Evolutionary conservation across 2,329 filamentous ascomycete species (phyloP).

Genomic region (Monosporascus ibericus): DNA sequence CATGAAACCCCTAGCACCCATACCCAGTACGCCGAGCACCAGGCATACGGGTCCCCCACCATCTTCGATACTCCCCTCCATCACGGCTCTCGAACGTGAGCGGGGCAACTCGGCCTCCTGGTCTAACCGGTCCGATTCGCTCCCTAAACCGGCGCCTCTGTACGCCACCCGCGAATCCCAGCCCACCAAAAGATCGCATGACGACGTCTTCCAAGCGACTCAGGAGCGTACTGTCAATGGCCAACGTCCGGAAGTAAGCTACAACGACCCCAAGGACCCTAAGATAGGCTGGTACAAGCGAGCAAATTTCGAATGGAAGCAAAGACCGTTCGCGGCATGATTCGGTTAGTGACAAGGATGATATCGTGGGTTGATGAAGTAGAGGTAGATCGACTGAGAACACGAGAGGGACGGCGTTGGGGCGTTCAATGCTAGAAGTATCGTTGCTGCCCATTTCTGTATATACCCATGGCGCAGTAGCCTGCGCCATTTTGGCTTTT

Average conservation of each 20-base stretch:
- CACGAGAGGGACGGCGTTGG: not conserved
- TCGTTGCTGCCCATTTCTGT: not conserved
- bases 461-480: not conserved
- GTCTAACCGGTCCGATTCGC: not conserved
- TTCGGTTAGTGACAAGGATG: not conserved
- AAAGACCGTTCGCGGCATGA: not conserved
- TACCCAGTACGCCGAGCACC: not conserved
- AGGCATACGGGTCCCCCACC: not conserved
- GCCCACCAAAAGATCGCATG: not conserved
- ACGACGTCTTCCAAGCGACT: not conserved
- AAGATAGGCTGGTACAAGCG: not conserved
- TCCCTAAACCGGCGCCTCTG: not conserved
- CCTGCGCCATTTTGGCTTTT: too few species aligned
- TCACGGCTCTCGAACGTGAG: not conserved
- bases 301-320: not conserved
- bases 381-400: not conserved
- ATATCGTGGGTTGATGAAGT: not conserved
- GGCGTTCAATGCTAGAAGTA: not conserved
- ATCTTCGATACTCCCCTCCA: not conserved
- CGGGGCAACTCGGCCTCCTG: not conserved
- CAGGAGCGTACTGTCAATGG: not conserved
- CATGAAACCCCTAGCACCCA: not conserved
- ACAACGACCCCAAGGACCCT: not conserved
- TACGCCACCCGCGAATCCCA: not conserved
- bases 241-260: not conserved